Evolutionary conservation across 768 basidiomycete species (phyloP), one percentile per base, ranked within the genome.

Genomic region (Gymnopilus junonius): DNA sequence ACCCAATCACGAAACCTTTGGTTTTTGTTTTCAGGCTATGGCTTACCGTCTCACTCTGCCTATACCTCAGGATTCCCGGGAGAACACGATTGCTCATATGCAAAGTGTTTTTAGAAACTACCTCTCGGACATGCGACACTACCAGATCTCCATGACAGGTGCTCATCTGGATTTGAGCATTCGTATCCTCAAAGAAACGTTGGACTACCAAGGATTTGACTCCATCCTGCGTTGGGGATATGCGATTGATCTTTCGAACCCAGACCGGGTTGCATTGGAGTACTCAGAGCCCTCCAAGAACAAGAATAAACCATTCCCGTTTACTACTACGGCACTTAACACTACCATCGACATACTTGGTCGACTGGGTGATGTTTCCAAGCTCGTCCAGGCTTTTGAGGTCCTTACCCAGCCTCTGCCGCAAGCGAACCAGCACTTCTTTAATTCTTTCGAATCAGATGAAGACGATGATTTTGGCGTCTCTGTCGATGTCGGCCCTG

Each of bases 321-420:
- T 91, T 67, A 86, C 89, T 15, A 88, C 86, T 7, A 72, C 84
- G 20, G 85, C 89, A 1, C 84, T 95, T 40, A 92, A 93, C 74
- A 90, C 87, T 17, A 85, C 86, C 48, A 76, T 95, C 65, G 89
- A 92, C 61, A 81, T 88, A 68, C 82, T 93, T 8, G 92, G 91
- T 14, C 82, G 82, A 8, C 69, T 81, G 17, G 83, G 85, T 12
- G 76, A 87, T 57, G 74, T 91, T 39, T 86, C 90, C 4, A 87
- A 85, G 67, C 82, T 94, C 71, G 83, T 94, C 5, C 85, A 87
- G 69, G 82, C 88, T 1, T 94, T 93, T 69, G 93, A 94, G 67
- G 87, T 91, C 29, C 85, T 93, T 61, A 92, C 92, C 0, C 82
- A 87, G 51, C 90, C 91, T 15, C 79, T 93, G 29, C 87, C 89